These are phyloP conservation scores for Candida oleophila DNA, from an alignment of 805 yeast genomes.

Conservation along the genomic window DNA sequence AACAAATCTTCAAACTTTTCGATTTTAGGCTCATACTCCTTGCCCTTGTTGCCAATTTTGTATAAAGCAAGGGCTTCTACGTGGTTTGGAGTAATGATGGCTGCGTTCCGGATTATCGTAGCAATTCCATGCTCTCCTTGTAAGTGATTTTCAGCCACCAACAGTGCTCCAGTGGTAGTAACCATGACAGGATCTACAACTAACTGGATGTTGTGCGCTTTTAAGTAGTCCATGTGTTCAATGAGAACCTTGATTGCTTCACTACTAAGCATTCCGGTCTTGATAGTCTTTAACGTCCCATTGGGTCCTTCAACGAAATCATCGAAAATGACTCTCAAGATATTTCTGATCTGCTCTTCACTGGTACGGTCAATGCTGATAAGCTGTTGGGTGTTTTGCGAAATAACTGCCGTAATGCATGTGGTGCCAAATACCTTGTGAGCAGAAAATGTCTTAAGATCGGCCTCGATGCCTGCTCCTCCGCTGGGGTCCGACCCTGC, in stretches of 20 bases:
- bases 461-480: conserved; percentile 93
- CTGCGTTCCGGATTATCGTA: conserved; percentile 50
- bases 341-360: conserved; percentile 41
- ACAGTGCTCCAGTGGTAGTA: conserved; percentile 70
- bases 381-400: conserved; percentile 63
- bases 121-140: conserved; percentile 32
- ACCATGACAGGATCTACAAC: conserved; percentile 85
- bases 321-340: conserved; percentile 52
- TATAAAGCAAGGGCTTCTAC: conserved; percentile 57
- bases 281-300: conserved; percentile 55
- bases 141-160: conserved; percentile 51
- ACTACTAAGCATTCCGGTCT: conserved; percentile 73
- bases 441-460: conserved; percentile 72
- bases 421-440: conserved; percentile 76
- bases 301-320: conserved; percentile 48
- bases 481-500: conserved; percentile 88
- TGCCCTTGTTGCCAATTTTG: conserved; percentile 23
- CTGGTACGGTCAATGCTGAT: conserved; percentile 46
- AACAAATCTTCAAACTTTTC: conserved; percentile 33
- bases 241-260: conserved; percentile 52
- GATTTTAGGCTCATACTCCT: conserved; percentile 10
- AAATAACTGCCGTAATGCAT: conserved; percentile 75
- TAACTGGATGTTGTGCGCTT: conserved; percentile 29
- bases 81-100: conserved; percentile 72
- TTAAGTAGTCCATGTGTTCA: conserved; percentile 30